phyloP scores from a whole-genome alignment of 768 basidiomycete species.

The Boletus tylopilopsis region DNA sequence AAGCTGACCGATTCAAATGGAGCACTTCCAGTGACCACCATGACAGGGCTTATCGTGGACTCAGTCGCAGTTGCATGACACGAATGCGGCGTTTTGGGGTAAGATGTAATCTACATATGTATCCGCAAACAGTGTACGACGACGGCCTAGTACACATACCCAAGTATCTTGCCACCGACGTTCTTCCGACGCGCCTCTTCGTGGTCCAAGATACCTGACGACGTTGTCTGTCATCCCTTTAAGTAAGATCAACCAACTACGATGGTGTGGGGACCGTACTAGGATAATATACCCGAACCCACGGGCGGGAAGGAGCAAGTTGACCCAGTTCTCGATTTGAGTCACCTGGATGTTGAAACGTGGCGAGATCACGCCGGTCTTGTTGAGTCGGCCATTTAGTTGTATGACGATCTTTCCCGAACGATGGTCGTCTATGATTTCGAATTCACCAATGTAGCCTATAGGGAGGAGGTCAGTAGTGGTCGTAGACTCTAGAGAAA shows the following conservation, averaged over 20 bases:
- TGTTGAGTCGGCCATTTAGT: slow-evolving; percentile 97
- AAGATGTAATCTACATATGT: slow-evolving; percentile 25
- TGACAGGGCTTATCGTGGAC: neutral
- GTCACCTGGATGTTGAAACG: slow-evolving; percentile 94
- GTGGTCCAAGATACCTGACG: slow-evolving; percentile 97
- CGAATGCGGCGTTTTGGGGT: slow-evolving; percentile 9
- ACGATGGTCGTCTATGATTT: slow-evolving; percentile 98
- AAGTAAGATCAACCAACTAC: neutral
- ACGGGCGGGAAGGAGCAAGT: slow-evolving; percentile 92
- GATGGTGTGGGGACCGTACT: slow-evolving; percentile 50
- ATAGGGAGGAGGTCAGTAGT: neutral
- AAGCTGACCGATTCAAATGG: no score
- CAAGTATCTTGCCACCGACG: slow-evolving; percentile 92
- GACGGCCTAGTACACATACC: slow-evolving; percentile 77
- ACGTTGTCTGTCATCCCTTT: slow-evolving; percentile 68
- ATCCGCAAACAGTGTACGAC: slow-evolving; percentile 2
- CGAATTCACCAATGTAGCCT: slow-evolving; percentile 99
- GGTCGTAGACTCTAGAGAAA: neutral
- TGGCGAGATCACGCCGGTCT: slow-evolving; percentile 99
- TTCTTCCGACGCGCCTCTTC: slow-evolving; percentile 99
- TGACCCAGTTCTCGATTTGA: slow-evolving; percentile 96
- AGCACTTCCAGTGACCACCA: no score
- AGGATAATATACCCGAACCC: slow-evolving; percentile 96
- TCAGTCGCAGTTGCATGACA: neutral
- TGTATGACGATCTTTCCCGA: slow-evolving; percentile 98